These are phyloP conservation scores for Cryphonectria nitschkei DNA, from an alignment of 2,329 filamentous ascomycete genomes.

Conservation along the genomic window DNA sequence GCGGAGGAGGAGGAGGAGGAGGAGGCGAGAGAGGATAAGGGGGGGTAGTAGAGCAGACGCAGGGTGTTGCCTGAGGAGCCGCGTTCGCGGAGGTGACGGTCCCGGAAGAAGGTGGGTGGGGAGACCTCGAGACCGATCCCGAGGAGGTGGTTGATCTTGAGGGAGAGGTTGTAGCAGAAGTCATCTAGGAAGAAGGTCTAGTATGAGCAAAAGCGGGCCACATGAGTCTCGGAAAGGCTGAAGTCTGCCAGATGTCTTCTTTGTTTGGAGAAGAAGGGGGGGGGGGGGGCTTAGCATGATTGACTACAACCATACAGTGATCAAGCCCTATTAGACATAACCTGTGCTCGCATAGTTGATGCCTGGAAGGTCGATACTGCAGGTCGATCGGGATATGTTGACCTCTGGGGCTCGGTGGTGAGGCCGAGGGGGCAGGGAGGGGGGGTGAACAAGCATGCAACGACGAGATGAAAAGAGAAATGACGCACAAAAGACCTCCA, in stretches of 20 bases:
- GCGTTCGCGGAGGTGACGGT: slow-evolving; percentile 50
- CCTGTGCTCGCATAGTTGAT: too few relatives aligned
- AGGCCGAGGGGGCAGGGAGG: too few relatives aligned
- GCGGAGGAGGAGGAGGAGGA: not conserved
- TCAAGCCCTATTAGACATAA: too few relatives aligned
- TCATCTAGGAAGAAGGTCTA: slow-evolving; percentile 12
- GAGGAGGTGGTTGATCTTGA: slow-evolving; percentile 69
- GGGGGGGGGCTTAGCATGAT: too few relatives aligned
- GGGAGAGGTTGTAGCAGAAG: slow-evolving; percentile 28
- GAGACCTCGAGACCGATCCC: slow-evolving; percentile 72
- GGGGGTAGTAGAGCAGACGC: slow-evolving; percentile 75
- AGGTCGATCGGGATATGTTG: too few relatives aligned
- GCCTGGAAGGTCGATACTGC: too few relatives aligned
- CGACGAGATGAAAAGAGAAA: slow-evolving; percentile 36
- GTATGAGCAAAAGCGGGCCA: not conserved
- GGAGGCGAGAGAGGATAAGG: slow-evolving; percentile 44
- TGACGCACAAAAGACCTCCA: slow-evolving; percentile 75
- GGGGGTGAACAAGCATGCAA: too few relatives aligned
- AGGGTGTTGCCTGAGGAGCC: slow-evolving; percentile 62
- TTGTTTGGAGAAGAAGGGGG: too few relatives aligned
- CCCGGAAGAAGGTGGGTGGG: slow-evolving; percentile 57
- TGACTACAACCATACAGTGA: too few relatives aligned
- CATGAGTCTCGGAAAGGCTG: not conserved
- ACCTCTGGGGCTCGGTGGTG: too few relatives aligned
- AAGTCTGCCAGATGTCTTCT: not conserved